Base-by-base conservation (phyloP, 1,139 yeast species). In the Suhomyces kunorum region DNA sequence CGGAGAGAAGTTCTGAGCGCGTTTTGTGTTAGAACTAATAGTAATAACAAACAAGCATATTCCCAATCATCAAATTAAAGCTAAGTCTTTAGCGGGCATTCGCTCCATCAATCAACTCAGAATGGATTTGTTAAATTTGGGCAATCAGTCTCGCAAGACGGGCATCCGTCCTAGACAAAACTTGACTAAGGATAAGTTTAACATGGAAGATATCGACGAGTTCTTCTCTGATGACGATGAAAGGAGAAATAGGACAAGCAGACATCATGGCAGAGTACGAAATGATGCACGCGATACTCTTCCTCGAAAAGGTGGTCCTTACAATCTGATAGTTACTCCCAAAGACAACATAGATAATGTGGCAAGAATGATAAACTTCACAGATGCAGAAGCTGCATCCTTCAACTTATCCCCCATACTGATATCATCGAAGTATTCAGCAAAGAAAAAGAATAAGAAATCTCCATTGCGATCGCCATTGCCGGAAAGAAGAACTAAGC, bases 161-260 rank as follows among this genome's bases (percentile, higher is more conserved):
- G 87, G 87, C 8, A 58, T 81, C 15, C 66, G 66, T 43, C 80
- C 81, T 3, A 70, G 66, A 38, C 58, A 68, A 41, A 70, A 80
- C 59, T 54, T 84, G 32, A 63, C 67, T 24, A 75, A 78, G 49
- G 94, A 86, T 59, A 77, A 76, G 43, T 76, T 80, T 56, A 84
- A 88, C 26, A 79, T 87, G 83, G 96, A 88, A 55, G 86, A 83
- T 52, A 62, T 87, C 29, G 86, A 84, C 50, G 95, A 82, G 40
- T 88, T 84, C 64, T 87, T 87, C 43, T 59, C 56, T 15, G 71
- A 64, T 50, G 73, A 74, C 28, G 81, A 77, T 17, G 74, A 63
- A 14, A 14, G 8, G 61, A 24, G 11, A 18, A 25, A 33, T 13
- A 28, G 17, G n/a, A 19, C 20, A 18, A 29, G 33, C 17, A 16